Conservation (phyloP, 1,284 basidiomycete species). For the Thecaphora thlaspeos region DNA sequence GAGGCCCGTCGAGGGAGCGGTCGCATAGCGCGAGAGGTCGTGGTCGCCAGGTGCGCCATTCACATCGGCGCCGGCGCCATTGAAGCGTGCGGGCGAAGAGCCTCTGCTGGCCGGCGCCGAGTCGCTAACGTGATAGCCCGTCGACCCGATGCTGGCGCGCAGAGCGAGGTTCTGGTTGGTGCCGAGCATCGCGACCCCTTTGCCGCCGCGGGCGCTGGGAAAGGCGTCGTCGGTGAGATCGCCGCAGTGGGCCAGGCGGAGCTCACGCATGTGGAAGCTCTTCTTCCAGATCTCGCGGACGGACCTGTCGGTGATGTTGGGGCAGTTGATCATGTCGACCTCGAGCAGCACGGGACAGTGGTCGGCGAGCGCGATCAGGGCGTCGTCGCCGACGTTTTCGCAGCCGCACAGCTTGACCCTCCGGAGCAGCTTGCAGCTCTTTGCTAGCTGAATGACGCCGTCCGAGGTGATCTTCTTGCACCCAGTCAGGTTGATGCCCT, state of each 20-base stretch:
- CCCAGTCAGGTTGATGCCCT: slow-evolving; percentile 86
- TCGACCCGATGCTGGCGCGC: slow-evolving; percentile 5
- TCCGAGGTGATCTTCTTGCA: slow-evolving; percentile 79
- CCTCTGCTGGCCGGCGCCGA: slow-evolving; percentile 36
- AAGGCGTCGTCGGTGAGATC: slow-evolving; percentile 82
- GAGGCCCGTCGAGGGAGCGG: slow-evolving; percentile 4
- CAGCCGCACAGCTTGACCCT: slow-evolving; percentile 58
- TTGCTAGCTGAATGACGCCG: slow-evolving; percentile 77
- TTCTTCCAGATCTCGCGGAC: slow-evolving; percentile 81
- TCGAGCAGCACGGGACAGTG: slow-evolving; percentile 85
- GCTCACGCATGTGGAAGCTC: slow-evolving; percentile 80
- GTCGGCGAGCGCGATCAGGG: slow-evolving; percentile 38
- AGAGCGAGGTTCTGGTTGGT: slow-evolving; percentile 14
- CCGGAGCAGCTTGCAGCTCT: slow-evolving; percentile 73
- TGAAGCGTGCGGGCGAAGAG: slow-evolving; percentile 21
- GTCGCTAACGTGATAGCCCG: slow-evolving; percentile 7
- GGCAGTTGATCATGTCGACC: slow-evolving; percentile 85
- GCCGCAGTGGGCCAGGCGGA: slow-evolving; percentile 77
- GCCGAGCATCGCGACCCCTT: slow-evolving; percentile 27
- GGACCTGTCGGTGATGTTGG: slow-evolving; percentile 73
- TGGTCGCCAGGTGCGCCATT: neutral
- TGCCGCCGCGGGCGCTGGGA: slow-evolving; percentile 63
- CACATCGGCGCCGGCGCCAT: slow-evolving; percentile 3
- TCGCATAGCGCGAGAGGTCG: slow-evolving; percentile 12
- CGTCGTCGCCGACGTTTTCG: slow-evolving; percentile 40